A percentile compares a stretch with the other conserved stretches of the same genome.
Evolutionary conservation across 2,329 filamentous ascomycete species (phyloP).

Genomic region (Neofusicoccum sp.): DNA sequence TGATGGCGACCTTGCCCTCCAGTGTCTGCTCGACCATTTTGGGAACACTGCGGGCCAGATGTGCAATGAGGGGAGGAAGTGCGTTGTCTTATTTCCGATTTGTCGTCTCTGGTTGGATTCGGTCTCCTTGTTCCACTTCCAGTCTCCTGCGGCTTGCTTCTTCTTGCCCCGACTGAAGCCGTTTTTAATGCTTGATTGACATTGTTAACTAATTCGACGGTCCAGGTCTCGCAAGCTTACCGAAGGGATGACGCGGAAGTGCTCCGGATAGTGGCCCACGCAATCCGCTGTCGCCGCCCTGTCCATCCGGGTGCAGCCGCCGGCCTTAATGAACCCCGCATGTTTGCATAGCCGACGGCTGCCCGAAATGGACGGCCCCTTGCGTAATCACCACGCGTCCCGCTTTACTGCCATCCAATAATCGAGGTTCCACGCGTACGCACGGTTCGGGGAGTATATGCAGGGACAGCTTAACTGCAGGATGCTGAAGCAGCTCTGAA

Average conservation of each 20-base stretch:
- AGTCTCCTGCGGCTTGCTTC: background rate
- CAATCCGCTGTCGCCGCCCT: background rate
- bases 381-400: background rate
- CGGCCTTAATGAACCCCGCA: background rate
- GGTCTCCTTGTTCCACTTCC: background rate
- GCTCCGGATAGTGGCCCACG: conserved; percentile 9
- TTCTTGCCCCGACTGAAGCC: background rate
- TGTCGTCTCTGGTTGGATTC: too few relatives aligned
- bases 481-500: too few relatives aligned
- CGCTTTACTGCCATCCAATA: too few relatives aligned
- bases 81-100: background rate
- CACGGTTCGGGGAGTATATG: too few relatives aligned
- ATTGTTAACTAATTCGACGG: background rate
- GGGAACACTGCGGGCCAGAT: background rate
- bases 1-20: conserved; percentile 35
- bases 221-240: background rate
- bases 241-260: background rate
- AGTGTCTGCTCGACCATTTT: conserved; percentile 19
- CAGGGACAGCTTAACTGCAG: too few relatives aligned
- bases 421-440: too few relatives aligned
- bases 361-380: background rate
- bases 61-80: background rate
- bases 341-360: background rate
- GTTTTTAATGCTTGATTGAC: background rate
- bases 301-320: background rate